Conservation (phyloP, 495 filamentous ascomycete genomes). For the Venustampulla echinocandica region DNA sequence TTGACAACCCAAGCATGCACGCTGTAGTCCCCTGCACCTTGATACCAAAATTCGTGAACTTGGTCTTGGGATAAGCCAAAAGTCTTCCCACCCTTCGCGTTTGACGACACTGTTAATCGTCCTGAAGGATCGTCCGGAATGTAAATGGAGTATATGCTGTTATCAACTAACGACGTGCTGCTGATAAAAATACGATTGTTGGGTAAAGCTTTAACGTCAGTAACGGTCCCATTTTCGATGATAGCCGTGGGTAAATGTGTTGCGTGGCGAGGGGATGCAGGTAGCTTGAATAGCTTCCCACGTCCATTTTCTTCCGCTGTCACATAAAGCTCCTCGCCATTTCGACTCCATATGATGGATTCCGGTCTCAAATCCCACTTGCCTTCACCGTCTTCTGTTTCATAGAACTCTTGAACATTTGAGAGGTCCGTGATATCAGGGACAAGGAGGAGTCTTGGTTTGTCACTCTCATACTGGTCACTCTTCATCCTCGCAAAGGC, state of each 20-base stretch:
- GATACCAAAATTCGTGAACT: slow-evolving; percentile 65
- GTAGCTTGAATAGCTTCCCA: slow-evolving; percentile 55
- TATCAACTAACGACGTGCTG: slow-evolving; percentile 59
- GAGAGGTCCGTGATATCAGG: slow-evolving; percentile 49
- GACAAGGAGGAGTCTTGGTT: slow-evolving; percentile 64
- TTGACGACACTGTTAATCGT: slow-evolving; percentile 47
- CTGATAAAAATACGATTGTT: slow-evolving; percentile 53
- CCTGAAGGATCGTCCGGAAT: slow-evolving; percentile 30
- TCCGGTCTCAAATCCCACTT: slow-evolving; percentile 63
- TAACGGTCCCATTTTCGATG: slow-evolving; percentile 52
- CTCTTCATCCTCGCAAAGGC: slow-evolving; percentile 75
- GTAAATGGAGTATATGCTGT: slow-evolving; percentile 54
- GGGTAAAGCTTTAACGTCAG: slow-evolving; percentile 45
- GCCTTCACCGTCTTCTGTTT: slow-evolving; percentile 51
- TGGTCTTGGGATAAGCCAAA: slow-evolving; percentile 57
- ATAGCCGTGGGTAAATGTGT: slow-evolving; percentile 45
- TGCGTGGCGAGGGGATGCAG: slow-evolving; percentile 42
- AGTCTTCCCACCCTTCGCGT: slow-evolving; percentile 54
- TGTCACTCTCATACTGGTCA: slow-evolving; percentile 85
- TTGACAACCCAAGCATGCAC: slow-evolving; percentile 77
- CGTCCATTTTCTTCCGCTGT: slow-evolving; percentile 59
- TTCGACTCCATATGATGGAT: slow-evolving; percentile 52
- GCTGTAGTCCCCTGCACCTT: slow-evolving; percentile 48
- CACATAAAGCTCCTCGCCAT: slow-evolving; percentile 56
- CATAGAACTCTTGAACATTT: slow-evolving; percentile 55